Evolutionary conservation across 345 rosid species (phyloP).

Genomic region (Dipteronia sinensis): DNA sequence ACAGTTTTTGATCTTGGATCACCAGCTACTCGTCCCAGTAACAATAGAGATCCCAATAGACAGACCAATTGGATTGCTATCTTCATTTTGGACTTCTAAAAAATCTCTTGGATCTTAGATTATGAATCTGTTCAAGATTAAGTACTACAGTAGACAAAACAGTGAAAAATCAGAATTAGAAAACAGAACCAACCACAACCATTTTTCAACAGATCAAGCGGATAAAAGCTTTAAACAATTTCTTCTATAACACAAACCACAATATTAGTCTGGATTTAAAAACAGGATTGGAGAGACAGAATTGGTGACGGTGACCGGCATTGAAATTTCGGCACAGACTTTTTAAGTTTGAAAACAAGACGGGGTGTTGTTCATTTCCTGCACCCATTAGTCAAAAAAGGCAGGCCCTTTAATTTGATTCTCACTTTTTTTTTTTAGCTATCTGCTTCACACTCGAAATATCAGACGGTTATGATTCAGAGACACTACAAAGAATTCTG

Average conservation of each 20-base stretch:
- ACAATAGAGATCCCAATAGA: constrained; percentile 19
- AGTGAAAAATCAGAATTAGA: not conserved
- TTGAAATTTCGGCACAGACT: not conserved
- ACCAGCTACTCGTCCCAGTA: constrained; percentile 32
- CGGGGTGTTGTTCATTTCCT: not conserved
- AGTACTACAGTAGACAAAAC: not conserved
- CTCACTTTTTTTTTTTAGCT: not conserved
- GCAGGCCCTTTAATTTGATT: not conserved
- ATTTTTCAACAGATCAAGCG: not conserved
- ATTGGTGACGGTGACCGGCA: not conserved
- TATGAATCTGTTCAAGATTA: not conserved
- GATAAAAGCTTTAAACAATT: too few species aligned
- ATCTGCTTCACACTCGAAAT: constrained; percentile 12
- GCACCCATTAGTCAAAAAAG: constrained; percentile 23
- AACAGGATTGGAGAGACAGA: not conserved
- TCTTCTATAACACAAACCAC: not conserved
- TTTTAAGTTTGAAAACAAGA: not conserved
- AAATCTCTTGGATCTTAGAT: constrained; percentile 5
- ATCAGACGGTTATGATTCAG: not conserved
- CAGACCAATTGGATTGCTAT: constrained; percentile 6
- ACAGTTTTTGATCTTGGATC: constrained; percentile 64
- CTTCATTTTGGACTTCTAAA: constrained; percentile 28
- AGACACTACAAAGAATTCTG: not conserved
- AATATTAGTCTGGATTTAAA: not conserved
- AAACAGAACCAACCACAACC: not conserved